Evolutionary conservation across 352 stramenopile species (phyloP).

Genomic region (Peronospora belbahrii): DNA sequence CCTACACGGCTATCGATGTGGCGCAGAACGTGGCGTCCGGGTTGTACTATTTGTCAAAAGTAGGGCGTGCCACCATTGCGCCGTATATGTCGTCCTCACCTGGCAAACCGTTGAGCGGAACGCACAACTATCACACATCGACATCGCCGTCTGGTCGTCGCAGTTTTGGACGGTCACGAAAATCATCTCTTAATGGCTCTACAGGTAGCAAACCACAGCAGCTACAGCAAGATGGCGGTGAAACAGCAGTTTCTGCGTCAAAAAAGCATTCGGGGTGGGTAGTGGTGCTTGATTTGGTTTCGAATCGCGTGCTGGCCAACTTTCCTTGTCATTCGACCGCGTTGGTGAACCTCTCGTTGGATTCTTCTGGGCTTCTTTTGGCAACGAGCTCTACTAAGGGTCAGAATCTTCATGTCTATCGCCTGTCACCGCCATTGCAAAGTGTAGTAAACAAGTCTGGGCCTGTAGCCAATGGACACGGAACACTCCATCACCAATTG

Average conservation of each 20-base stretch:
- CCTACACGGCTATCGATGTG: constrained; percentile 70
- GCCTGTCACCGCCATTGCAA: constrained; percentile 53
- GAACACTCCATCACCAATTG: constrained; percentile 34
- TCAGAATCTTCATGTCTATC: constrained; percentile 83
- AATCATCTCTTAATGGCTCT: constrained; percentile 10
- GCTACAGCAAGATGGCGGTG: constrained; percentile 6
- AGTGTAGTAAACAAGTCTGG: constrained; percentile 25
- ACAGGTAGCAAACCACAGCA: constrained; percentile 3
- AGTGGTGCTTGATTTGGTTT: constrained; percentile 59
- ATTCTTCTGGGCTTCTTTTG: constrained; percentile 66
- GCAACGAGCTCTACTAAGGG: constrained; percentile 77
- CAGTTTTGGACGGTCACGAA: constrained; percentile 9
- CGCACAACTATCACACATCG: constrained; percentile 6
- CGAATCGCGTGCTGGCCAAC: constrained; percentile 50
- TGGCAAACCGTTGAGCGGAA: constrained; percentile 20
- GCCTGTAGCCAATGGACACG: constrained; percentile 8
- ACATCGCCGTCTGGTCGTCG: constrained; percentile 11
- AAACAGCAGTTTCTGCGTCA: constrained; percentile 9
- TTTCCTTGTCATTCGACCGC: constrained; percentile 73
- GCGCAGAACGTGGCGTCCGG: constrained; percentile 84
- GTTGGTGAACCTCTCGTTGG: constrained; percentile 67
- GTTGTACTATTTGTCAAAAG: constrained; percentile 77
- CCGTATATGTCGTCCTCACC: constrained; percentile 69
- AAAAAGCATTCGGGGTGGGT: constrained; percentile 48
- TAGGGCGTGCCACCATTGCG: constrained; percentile 56